These are phyloP conservation scores for Elasticomyces elasticus DNA, from an alignment of 495 filamentous ascomycete species.

Conservation along the genomic window DNA sequence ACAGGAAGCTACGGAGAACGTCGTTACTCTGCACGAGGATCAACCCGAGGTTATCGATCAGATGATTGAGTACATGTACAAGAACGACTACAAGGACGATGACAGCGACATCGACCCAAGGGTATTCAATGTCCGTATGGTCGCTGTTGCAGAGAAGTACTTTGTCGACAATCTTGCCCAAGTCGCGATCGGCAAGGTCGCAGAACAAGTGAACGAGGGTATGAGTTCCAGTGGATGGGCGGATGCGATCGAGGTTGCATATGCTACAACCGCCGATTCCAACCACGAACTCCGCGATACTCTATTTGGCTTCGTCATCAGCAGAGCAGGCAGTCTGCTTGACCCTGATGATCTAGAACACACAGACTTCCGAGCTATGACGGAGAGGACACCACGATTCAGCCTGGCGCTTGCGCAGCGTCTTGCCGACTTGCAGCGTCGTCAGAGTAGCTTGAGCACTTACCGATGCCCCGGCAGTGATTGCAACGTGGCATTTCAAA, in stretches of 20 bases:
- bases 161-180: not conserved
- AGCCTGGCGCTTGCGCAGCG: not conserved
- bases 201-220: not conserved
- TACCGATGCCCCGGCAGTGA: no score
- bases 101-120: not conserved
- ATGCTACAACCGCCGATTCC: not conserved
- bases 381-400: not conserved
- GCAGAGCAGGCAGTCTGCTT: not conserved
- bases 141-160: constrained; percentile 3
- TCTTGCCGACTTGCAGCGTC: no score
- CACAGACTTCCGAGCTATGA: not conserved
- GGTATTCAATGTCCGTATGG: not conserved
- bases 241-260: not conserved
- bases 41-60: not conserved
- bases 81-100: constrained; percentile 1
- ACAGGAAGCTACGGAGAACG: not conserved
- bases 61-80: constrained; percentile 3
- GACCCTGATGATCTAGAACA: not conserved
- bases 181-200: not conserved
- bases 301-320: not conserved
- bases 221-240: not conserved
- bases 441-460: no score
- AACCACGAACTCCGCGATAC: not conserved
- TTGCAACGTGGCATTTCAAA: no score
- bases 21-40: constrained; percentile 4